Evolutionary conservation across 768 basidiomycete species (phyloP).

Genomic region (Lentinula sp.): DNA sequence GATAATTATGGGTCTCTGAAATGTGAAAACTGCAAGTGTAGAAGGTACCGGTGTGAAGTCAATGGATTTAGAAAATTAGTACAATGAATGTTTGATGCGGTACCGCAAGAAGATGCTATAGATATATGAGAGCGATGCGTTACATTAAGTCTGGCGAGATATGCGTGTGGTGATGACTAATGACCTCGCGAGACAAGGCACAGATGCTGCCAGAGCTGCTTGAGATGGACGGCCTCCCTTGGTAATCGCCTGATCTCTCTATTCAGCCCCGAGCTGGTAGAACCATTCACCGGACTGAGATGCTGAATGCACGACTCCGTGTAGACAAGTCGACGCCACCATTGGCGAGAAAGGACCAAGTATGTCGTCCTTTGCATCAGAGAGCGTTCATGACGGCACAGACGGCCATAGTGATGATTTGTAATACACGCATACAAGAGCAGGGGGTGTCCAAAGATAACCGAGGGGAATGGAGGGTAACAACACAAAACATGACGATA

Average conservation of each 20-base stretch:
- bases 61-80: no score
- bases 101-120: background rate
- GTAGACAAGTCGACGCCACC: background rate
- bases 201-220: conserved; percentile 1
- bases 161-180: background rate
- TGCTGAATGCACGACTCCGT: background rate
- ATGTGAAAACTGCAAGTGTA: no score
- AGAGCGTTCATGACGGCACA: background rate
- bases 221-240: background rate
- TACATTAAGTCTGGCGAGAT: background rate
- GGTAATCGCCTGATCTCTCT: background rate
- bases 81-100: no score
- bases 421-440: conserved; percentile 20
- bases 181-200: background rate
- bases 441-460: conserved; percentile 17
- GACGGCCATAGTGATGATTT: conserved; percentile 10
- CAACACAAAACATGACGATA: conserved; percentile 18
- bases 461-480: conserved; percentile 14
- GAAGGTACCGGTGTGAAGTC: no score
- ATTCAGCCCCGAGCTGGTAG: background rate
- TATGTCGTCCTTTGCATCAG: background rate
- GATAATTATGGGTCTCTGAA: no score
- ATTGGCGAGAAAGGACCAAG: background rate
- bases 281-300: background rate
- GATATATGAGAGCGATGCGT: background rate